Conservation (phyloP, 2,329 filamentous ascomycete genomes). For the Furcasterigmium sp. region DNA sequence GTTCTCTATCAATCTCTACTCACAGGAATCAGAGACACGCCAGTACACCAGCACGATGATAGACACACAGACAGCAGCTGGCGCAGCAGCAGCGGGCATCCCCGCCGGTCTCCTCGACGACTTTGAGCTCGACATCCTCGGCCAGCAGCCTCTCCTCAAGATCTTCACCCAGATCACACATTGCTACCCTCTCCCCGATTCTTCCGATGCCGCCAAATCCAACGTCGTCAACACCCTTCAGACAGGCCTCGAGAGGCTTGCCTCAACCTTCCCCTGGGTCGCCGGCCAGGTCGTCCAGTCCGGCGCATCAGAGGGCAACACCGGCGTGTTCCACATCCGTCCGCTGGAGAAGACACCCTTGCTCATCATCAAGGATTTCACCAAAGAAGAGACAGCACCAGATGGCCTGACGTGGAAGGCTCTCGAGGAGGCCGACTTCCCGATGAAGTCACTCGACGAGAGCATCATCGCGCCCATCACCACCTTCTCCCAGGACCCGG, state of each 20-base stretch:
- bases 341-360: conserved; percentile 21
- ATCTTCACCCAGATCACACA: conserved; percentile 42
- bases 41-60: not conserved
- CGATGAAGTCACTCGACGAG: conserved; percentile 44
- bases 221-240: conserved; percentile 23
- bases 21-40: too few species aligned
- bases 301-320: conserved; percentile 16
- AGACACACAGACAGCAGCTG: not conserved
- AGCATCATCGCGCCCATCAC: conserved; percentile 23
- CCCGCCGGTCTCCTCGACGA: conserved; percentile 6
- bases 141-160: conserved; percentile 31
- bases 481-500: conserved; percentile 6
- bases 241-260: conserved; percentile 30
- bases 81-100: too few species aligned
- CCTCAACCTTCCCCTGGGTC: conserved; percentile 37
- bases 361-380: conserved; percentile 37
- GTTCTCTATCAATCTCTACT: too few species aligned
- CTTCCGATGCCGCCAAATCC: conserved; percentile 11
- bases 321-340: conserved; percentile 32
- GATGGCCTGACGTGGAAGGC: conserved; percentile 28
- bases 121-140: conserved; percentile 32
- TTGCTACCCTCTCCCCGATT: conserved; percentile 26
- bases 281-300: conserved; percentile 37
- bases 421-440: conserved; percentile 32
- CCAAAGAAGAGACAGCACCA: conserved; percentile 16